Conservation (phyloP, 2,329 filamentous ascomycete species). For the Aspergillus puulaauensis region DNA sequence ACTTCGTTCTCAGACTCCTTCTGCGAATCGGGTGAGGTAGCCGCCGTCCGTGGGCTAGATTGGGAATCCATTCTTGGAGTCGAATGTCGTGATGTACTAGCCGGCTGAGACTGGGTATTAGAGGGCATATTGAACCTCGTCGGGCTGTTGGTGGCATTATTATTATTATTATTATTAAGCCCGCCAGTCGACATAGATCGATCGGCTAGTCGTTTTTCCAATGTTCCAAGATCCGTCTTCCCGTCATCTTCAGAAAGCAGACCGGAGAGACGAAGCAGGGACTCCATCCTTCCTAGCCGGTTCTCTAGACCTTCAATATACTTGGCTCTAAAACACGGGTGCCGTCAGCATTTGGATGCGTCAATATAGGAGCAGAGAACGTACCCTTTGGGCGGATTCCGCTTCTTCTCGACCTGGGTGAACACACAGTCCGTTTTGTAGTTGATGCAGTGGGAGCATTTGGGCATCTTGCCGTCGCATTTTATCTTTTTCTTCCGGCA, state of each 20-base stretch:
- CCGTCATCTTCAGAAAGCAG: constrained; percentile 82
- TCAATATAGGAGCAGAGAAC: constrained; percentile 21
- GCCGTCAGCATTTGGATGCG: constrained; percentile 40
- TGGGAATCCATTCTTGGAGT: constrained; percentile 48
- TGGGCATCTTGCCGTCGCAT: constrained; percentile 92
- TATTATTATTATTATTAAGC: too few species aligned
- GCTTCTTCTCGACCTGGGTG: constrained; percentile 98
- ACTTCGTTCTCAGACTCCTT: constrained; percentile 67
- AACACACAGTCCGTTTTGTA: constrained; percentile 98
- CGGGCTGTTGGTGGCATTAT: constrained; percentile 37
- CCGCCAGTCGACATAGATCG: constrained; percentile 36
- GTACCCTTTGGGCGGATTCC: constrained; percentile 93
- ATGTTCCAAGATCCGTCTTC: constrained; percentile 79
- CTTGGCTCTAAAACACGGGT: constrained; percentile 66
- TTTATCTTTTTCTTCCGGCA: constrained; percentile 94
- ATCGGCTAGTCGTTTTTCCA: constrained; percentile 73
- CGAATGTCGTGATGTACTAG: constrained; percentile 40
- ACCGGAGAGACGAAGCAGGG: constrained; percentile 79
- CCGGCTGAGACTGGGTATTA: constrained; percentile 30
- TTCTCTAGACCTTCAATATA: constrained; percentile 98
- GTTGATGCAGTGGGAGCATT: constrained; percentile 93
- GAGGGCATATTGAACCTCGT: constrained; percentile 27
- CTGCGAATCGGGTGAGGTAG: constrained; percentile 53
- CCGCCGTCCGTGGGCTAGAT: constrained; percentile 51
- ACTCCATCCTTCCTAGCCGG: constrained; percentile 92